Evolutionary conservation across 148 eudicot species (phyloP), one percentile per base, ranked within the genome.

Genomic region (Rhododendron ferrugineum): DNA sequence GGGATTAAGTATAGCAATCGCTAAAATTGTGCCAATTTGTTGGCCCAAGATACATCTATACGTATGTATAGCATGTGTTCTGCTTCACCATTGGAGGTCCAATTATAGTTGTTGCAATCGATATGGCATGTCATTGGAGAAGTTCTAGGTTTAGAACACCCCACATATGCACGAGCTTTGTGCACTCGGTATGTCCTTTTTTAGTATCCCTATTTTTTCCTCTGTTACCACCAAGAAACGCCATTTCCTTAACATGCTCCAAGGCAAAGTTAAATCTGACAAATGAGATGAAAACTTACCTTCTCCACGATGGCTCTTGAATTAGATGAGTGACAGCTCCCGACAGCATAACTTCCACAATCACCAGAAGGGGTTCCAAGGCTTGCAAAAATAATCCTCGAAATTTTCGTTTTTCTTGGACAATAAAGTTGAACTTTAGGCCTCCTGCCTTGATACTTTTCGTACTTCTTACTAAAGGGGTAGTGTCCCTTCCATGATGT

Each of bases 361-460:
- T 86, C 88, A 74, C 93, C 93, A 0, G 52, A 42, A 78, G 92
- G 92, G 80, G 74, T 89, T 23, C 93, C 93, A 84, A 83, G 88
- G 84, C 93, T 92, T 72, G 93, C 92, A 76, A 92, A 92, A 50
- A 85, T 30, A 60, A 92, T 90, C 56, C 52, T 82, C 3, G 92
- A 82, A 66, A 92, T 89, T 28, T 40, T 28, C 42, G 18, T 88
- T 28, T 58, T 82, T 36, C 18, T 23, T n/a, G 93, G 89, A 77
- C 92, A 92, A 14, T 47, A 79, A 44, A 92, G 91, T 42, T 85
- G 88, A 64, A 90, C 85, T 83, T 80, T 81, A 22, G 93, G 90
- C 62, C 89, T 89, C 68, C 70, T 77, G 2, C 64, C 80, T 28
- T 28, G 84, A 32, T 82, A 79, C 79, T 73, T 66, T 18, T 75